These are phyloP conservation scores for Mrakia blollopis DNA, from an alignment of 768 basidiomycete species.

Conservation along the genomic window DNA sequence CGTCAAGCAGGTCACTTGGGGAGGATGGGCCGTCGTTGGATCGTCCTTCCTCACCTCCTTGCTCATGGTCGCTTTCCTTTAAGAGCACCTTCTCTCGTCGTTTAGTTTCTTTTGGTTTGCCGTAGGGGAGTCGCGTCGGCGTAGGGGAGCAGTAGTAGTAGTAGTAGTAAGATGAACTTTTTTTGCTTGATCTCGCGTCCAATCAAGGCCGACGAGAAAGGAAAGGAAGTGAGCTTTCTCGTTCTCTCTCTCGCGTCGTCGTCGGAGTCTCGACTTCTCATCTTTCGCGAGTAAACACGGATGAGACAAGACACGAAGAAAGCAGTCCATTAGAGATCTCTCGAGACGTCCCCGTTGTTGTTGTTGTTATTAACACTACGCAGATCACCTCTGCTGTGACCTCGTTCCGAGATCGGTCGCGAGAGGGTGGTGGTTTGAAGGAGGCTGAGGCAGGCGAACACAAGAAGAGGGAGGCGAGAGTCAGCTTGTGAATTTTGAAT, in stretches of 20 bases:
- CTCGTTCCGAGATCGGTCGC: background rate
- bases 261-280: too few species aligned
- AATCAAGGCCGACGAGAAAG: too few species aligned
- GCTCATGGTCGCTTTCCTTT: constrained; percentile 17
- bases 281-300: too few species aligned
- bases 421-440: constrained; percentile 16
- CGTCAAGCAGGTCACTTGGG: constrained; percentile 29
- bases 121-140: background rate
- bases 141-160: background rate
- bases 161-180: background rate
- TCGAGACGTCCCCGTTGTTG: background rate
- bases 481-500: background rate
- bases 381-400: background rate
- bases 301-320: too few species aligned
- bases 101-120: background rate
- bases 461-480: background rate
- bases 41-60: constrained; percentile 20
- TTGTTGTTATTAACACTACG: background rate
- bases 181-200: too few species aligned
- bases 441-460: background rate
- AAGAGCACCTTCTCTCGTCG: background rate
- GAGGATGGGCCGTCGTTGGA: constrained; percentile 30
- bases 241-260: too few species aligned
- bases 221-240: too few species aligned
- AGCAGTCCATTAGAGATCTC: constrained; percentile 2